Conservation (phyloP, 2,329 filamentous ascomycete species). For the Pseudogymnoascus sp. region DNA sequence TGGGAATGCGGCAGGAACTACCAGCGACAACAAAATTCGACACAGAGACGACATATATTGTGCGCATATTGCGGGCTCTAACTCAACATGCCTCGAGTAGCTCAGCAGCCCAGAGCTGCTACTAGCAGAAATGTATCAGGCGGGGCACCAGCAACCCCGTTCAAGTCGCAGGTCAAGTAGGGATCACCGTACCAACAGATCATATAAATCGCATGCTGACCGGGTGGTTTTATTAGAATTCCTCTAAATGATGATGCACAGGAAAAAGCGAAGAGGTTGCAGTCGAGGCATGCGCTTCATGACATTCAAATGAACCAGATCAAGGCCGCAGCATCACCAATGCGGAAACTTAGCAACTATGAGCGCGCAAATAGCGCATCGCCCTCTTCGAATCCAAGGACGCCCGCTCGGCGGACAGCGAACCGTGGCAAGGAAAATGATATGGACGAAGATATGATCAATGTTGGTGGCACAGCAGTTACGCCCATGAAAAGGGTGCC, state of each 20-base stretch:
- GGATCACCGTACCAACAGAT: constrained; percentile 4
- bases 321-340: constrained; percentile 70
- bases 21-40: not conserved
- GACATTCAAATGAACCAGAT: constrained; percentile 90
- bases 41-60: constrained; percentile 1
- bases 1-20: not conserved
- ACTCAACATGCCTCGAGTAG: constrained; percentile 47
- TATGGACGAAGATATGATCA: constrained; percentile 50
- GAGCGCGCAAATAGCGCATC: constrained; percentile 52
- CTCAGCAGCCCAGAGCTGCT: constrained; percentile 37
- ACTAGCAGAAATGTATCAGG: constrained; percentile 35
- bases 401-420: constrained; percentile 38
- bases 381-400: constrained; percentile 47
- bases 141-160: constrained; percentile 24
- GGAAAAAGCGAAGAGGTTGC: constrained; percentile 82
- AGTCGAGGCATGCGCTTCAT: constrained; percentile 80
- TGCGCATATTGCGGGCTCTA: constrained; percentile 5
- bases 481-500: constrained; percentile 96
- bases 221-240: constrained; percentile 51
- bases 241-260: constrained; percentile 92
- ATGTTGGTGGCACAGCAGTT: constrained; percentile 67
- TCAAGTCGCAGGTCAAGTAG: constrained; percentile 31
- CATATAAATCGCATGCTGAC: not conserved
- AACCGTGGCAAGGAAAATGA: constrained; percentile 36
- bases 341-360: constrained; percentile 55